Evolutionary conservation across 2,329 filamentous ascomycete species (phyloP).

Genomic region (Pseudocercospora ulei): DNA sequence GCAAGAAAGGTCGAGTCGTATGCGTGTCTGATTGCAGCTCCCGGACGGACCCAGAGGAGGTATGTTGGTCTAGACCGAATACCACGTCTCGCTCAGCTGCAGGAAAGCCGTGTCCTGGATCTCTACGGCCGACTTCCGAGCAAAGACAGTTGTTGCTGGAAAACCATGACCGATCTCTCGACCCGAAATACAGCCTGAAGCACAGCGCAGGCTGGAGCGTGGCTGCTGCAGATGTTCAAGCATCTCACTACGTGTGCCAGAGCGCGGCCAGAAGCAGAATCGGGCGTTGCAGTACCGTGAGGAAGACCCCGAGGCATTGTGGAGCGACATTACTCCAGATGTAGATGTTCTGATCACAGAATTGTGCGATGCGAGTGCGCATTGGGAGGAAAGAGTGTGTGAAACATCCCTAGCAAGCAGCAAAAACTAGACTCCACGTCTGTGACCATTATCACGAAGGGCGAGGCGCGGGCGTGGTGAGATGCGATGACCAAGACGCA

Average conservation of each 20-base stretch:
- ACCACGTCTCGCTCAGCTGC: constrained; percentile 46
- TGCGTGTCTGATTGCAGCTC: constrained; percentile 55
- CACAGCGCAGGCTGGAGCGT: constrained; percentile 26
- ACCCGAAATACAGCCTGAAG: constrained; percentile 35
- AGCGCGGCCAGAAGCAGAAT: constrained; percentile 43
- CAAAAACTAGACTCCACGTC: constrained; percentile 55
- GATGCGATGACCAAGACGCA: constrained; percentile 43
- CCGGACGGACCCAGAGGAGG: constrained; percentile 5
- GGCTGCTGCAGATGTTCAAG: constrained; percentile 40
- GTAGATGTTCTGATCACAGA: constrained; percentile 58
- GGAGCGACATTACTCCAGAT: constrained; percentile 53
- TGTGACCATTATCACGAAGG: constrained; percentile 65
- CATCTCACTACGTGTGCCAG: constrained; percentile 53
- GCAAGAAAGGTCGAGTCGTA: constrained; percentile 53
- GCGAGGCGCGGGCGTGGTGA: constrained; percentile 53
- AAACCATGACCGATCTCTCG: constrained; percentile 69
- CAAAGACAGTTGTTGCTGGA: constrained; percentile 63
- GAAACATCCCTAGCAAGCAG: constrained; percentile 49
- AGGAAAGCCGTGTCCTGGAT: constrained; percentile 58
- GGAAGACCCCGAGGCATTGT: constrained; percentile 41
- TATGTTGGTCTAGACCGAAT: constrained; percentile 9
- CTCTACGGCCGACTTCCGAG: constrained; percentile 56
- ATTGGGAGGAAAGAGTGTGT: constrained; percentile 49
- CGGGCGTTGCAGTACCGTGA: constrained; percentile 60
- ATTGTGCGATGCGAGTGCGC: constrained; percentile 46